phyloP scores from a whole-genome alignment of 495 filamentous ascomycete species.

The Aspergillus baeticus region DNA sequence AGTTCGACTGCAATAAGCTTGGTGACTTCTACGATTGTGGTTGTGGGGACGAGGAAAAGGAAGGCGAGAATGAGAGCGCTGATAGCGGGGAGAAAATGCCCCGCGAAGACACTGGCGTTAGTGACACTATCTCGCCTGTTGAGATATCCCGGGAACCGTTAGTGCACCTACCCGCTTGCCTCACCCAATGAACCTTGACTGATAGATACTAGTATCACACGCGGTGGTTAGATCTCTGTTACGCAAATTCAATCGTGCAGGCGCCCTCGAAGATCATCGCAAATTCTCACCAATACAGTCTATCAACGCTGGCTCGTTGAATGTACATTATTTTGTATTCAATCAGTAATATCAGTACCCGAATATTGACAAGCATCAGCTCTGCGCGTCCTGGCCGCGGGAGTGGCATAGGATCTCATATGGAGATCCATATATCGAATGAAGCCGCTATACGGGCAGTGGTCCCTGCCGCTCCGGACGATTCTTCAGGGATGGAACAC shows the following conservation, averaged over 20 bases:
- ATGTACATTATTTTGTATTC: slow-evolving; percentile 8
- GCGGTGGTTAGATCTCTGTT: slow-evolving; percentile 16
- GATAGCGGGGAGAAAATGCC: slow-evolving; percentile 11
- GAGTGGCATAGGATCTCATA: too few relatives aligned
- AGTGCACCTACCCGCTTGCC: slow-evolving; percentile 18
- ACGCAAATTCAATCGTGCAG: background rate
- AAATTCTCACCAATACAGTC: background rate
- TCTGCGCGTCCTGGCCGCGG: too few relatives aligned
- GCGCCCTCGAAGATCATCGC: background rate
- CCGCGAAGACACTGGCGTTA: slow-evolving; percentile 14
- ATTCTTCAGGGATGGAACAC: slow-evolving; percentile 1
- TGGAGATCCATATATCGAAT: background rate
- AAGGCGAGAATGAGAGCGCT: slow-evolving; percentile 14
- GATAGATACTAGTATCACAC: slow-evolving; percentile 25
- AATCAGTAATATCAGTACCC: background rate
- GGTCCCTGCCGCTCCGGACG: background rate
- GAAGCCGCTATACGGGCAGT: background rate
- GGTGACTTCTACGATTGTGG: slow-evolving; percentile 96
- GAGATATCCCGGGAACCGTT: slow-evolving; percentile 46
- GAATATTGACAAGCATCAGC: background rate
- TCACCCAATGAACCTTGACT: slow-evolving; percentile 5
- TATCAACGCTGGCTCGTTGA: slow-evolving; percentile 18
- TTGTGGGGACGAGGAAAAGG: slow-evolving; percentile 70
- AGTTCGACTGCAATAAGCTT: slow-evolving; percentile 87
- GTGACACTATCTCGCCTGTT: slow-evolving; percentile 23